Conservation (phyloP, 768 basidiomycete species). For the Lyophyllum atratum region DNA sequence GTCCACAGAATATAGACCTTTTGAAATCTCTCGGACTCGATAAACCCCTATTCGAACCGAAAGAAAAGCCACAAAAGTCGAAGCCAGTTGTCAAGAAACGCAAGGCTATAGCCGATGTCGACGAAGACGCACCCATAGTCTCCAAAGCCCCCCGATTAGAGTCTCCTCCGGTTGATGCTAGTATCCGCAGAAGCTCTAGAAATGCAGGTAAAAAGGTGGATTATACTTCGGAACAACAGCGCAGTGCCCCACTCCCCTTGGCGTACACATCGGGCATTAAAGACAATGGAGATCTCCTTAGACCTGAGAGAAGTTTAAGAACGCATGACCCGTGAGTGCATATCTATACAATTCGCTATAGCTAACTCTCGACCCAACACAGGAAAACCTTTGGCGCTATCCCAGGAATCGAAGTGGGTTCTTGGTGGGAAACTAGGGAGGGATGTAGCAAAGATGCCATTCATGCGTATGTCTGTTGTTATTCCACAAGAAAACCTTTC, state of each 20-base stretch:
- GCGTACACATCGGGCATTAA: conserved; percentile 41
- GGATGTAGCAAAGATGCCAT: conserved; percentile 76
- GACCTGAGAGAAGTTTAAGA: conserved; percentile 36
- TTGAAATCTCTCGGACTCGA: conserved; percentile 47
- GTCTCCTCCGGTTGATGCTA: conserved; percentile 18
- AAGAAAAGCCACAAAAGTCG: conserved; percentile 36
- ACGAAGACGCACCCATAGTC: conserved; percentile 20
- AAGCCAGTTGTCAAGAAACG: conserved; percentile 40
- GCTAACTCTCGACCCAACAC: neutral
- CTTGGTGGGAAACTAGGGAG: conserved; percentile 78
- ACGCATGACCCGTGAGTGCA: conserved; percentile 53
- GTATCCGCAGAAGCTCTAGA: conserved; percentile 66
- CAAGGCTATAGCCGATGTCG: conserved; percentile 29
- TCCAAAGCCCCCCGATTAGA: conserved; percentile 32
- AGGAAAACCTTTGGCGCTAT: conserved; percentile 84
- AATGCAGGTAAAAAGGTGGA: conserved; percentile 59
- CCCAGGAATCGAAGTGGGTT: conserved; percentile 76
- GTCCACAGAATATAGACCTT: conserved; percentile 41
- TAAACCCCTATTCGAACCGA: conserved; percentile 49
- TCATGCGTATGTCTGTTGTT: conserved; percentile 69
- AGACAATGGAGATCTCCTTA: conserved; percentile 37
- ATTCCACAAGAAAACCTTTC: neutral
- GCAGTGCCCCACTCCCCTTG: conserved; percentile 34
- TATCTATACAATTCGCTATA: neutral
- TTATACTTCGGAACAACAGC: conserved; percentile 48